Evolutionary conservation across 768 basidiomycete genomes (phyloP).

Genomic region (Boletus rubroflammeus): DNA sequence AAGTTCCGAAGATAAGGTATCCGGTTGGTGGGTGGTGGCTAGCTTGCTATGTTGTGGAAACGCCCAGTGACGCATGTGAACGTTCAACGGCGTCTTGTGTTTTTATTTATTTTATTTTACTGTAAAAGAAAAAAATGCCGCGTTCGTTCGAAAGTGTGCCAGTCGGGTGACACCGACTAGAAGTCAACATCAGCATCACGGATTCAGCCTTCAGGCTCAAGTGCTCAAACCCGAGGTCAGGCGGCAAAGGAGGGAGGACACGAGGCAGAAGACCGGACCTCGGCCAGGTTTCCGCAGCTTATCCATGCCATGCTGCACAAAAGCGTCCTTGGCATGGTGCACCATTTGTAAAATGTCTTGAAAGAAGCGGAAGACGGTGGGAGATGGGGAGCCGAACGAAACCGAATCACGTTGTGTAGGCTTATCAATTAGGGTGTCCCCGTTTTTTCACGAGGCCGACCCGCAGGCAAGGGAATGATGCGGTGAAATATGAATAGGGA

Average conservation of each 20-base stretch:
- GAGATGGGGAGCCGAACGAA: conserved; percentile 1
- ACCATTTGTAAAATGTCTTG: background rate
- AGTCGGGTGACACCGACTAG: too few relatives aligned
- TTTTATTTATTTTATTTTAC: too few relatives aligned
- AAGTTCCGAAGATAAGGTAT: conserved; percentile 2
- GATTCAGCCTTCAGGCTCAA: background rate
- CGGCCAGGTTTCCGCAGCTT: background rate
- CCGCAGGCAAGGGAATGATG: conserved; percentile 7
- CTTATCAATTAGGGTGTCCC: conserved; percentile 24
- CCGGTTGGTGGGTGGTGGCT: background rate
- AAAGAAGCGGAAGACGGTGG: background rate
- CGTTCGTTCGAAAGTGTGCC: conserved; percentile 1
- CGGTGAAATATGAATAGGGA: conserved; percentile 15
- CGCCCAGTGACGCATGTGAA: background rate
- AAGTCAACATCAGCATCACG: too few relatives aligned
- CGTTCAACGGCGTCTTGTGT: background rate
- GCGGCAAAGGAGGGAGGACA: background rate
- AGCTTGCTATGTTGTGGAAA: conserved; percentile 6
- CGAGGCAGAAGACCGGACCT: background rate
- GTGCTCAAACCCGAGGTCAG: background rate
- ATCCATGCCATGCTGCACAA: background rate
- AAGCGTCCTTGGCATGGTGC: background rate
- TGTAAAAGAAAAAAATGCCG: too few relatives aligned
- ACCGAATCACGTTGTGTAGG: conserved; percentile 9
- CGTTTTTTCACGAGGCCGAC: conserved; percentile 10